Evolutionary conservation across 23 red algal species (phyloP).

Genomic region (Gracilaria gracilis): DNA sequence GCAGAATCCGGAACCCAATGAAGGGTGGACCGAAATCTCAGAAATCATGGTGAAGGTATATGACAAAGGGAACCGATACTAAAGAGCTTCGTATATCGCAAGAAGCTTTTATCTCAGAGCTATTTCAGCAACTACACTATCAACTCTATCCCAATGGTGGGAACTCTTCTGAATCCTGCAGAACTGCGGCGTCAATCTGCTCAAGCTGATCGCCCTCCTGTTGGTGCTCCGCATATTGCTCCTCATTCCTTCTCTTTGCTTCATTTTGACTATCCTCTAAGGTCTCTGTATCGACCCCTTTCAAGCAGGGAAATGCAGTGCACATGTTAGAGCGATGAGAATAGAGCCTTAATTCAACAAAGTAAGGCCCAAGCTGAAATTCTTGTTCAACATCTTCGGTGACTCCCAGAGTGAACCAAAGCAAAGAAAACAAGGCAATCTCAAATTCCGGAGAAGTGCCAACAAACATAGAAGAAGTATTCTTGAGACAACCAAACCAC

Average conservation of each 20-base stretch:
- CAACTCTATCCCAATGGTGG: neutral
- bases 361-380: neutral
- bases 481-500: conserved; percentile 58
- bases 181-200: neutral
- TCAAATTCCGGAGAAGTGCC: conserved; percentile 81
- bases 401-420: conserved; percentile 30
- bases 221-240: neutral
- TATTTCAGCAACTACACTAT: neutral
- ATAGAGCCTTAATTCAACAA: neutral
- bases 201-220: neutral
- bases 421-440: conserved; percentile 71
- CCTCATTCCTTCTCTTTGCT: neutral
- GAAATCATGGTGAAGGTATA: no score
- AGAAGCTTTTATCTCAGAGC: no score
- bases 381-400: neutral
- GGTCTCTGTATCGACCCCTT: neutral
- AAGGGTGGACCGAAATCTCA: no score
- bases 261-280: neutral
- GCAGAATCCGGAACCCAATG: no score
- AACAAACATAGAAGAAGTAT: conserved; percentile 61
- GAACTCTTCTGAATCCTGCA: conserved; percentile 17
- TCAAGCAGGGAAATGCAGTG: neutral
- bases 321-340: neutral
- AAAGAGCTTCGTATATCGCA: no score
- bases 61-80: no score